Base-by-base conservation (phyloP, 2,329 filamentous ascomycete species). In the Atkinsonella hypoxylon region DNA sequence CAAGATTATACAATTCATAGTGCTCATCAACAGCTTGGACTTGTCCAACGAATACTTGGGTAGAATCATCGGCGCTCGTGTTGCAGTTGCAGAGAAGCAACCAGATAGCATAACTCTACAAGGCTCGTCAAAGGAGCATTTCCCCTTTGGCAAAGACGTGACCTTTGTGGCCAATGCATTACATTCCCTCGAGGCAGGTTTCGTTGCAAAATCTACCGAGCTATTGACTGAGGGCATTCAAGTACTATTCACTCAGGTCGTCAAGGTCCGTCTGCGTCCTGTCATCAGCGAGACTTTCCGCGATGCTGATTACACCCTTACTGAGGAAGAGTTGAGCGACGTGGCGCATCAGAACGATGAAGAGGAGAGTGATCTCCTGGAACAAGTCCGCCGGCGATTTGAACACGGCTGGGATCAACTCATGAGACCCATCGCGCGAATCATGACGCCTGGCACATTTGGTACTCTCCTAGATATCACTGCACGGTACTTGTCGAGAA, bases 11-110 rank as follows among this genome's bases (percentile, higher is more conserved):
- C 77, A 86, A 4, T 98, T 98, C 65, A 81, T 96, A 15, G 84
- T 97, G 20, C 77, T 96, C 45, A 89, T 96, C 67, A 98, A 98
- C 75, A 96, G 91, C 64, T 81, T 98, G 26, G 91, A 98, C 64
- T 80, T 95, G 53, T 85, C 89, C 10, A 88, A 88, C 55, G 89
- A 96, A 62, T 98, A 98, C 67, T 79, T 96, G 47, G 79, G 81
- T 15, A 85, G 91, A 50, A 96, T 98, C 58, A 83, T 97, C 43
- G 76, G 78, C 32, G 77, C 81, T 34, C 81, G 85, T 45, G 72
- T 90, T 26, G 70, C 71, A 34, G 65, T 67, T 15, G 59, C 71
- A 1, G 63, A 68, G 6, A 68, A 70, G 1, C 59, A 68, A 44
- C 56, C 55, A 17, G 62, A 70, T 31, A 61, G 61, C 8, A 56